A percentile compares a stretch with the other conserved stretches of the same genome.
Conservation (phyloP, 768 basidiomycete genomes). For the Coprinopsis marcescibilis region DNA sequence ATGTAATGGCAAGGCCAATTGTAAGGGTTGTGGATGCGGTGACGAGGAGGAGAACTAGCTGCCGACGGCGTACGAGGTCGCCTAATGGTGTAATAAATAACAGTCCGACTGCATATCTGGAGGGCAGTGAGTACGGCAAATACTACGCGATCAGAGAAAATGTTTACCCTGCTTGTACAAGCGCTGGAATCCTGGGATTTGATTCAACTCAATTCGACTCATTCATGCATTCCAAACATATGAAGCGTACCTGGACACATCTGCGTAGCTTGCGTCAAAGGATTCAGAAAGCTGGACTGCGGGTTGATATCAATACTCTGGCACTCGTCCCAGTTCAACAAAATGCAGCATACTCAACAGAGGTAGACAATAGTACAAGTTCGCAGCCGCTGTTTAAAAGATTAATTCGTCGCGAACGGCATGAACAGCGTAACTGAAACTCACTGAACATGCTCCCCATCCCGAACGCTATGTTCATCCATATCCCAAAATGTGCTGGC, state of each 20-base stretch:
- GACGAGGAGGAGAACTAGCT: constrained; percentile 57
- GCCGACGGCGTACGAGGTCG: constrained; percentile 73
- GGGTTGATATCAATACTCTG: not conserved
- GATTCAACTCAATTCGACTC: no score
- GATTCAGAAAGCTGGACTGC: constrained; percentile 1
- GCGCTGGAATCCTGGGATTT: constrained; percentile 49
- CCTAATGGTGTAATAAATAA: constrained; percentile 77
- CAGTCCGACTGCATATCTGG: constrained; percentile 67
- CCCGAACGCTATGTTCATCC: constrained; percentile 56
- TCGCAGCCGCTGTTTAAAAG: not conserved
- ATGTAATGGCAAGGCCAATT: constrained; percentile 66
- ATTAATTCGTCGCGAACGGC: not conserved
- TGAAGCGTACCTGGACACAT: not conserved
- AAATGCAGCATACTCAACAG: not conserved
- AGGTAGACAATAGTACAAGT: constrained; percentile 4
- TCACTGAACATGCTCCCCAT: constrained; percentile 54
- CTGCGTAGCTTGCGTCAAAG: not conserved
- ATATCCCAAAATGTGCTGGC: constrained; percentile 46
- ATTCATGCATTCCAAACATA: not conserved
- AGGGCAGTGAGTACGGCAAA: not conserved
- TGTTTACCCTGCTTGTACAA: constrained; percentile 59
- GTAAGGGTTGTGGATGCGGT: constrained; percentile 51
- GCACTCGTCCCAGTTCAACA: not conserved
- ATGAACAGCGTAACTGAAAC: constrained; percentile 14
- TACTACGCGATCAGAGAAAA: not conserved